These are phyloP conservation scores for Athelia sp. DNA, from an alignment of 1,284 basidiomycete genomes.

Conservation along the genomic window DNA sequence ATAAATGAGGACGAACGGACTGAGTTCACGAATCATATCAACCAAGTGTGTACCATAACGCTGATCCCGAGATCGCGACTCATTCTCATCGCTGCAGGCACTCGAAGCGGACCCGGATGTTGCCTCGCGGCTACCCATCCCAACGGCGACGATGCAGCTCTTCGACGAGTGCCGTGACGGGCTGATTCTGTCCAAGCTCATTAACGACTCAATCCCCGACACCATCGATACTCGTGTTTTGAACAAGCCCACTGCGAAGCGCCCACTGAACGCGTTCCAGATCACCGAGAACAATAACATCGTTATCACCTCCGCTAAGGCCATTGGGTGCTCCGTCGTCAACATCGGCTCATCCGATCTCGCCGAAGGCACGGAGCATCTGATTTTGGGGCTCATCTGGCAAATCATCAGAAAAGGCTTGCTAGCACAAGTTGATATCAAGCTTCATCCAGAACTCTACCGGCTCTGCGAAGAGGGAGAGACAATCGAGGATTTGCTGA, in stretches of 20 bases:
- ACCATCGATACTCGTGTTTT: conserved; percentile 98
- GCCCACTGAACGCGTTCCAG: conserved; percentile 92
- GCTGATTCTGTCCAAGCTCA: conserved; percentile 94
- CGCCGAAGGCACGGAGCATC: conserved; percentile 91
- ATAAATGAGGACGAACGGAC: conserved; percentile 96
- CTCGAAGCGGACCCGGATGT: conserved; percentile 90
- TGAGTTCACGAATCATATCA: conserved; percentile 98
- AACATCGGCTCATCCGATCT: conserved; percentile 96
- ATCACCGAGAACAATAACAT: conserved; percentile 99
- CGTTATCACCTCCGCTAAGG: conserved; percentile 96
- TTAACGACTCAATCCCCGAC: conserved; percentile 98
- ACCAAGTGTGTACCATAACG: conserved; percentile 49
- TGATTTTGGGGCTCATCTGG: conserved; percentile 99
- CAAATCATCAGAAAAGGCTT: conserved; percentile 95
- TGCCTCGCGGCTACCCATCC: conserved; percentile 82
- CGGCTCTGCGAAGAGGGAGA: conserved; percentile 94
- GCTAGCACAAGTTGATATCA: conserved; percentile 95
- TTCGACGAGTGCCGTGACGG: conserved; percentile 98
- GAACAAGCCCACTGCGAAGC: conserved; percentile 78
- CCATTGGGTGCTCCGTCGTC: conserved; percentile 97
- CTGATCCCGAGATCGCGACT: background rate
- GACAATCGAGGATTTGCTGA: conserved; percentile 92
- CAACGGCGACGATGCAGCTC: conserved; percentile 97
- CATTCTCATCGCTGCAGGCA: conserved; percentile 46
- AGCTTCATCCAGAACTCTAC: conserved; percentile 96